These are phyloP conservation scores for Apophysomyces variabilis DNA, from an alignment of 371 early-diverging fungal species.

Conservation along the genomic window DNA sequence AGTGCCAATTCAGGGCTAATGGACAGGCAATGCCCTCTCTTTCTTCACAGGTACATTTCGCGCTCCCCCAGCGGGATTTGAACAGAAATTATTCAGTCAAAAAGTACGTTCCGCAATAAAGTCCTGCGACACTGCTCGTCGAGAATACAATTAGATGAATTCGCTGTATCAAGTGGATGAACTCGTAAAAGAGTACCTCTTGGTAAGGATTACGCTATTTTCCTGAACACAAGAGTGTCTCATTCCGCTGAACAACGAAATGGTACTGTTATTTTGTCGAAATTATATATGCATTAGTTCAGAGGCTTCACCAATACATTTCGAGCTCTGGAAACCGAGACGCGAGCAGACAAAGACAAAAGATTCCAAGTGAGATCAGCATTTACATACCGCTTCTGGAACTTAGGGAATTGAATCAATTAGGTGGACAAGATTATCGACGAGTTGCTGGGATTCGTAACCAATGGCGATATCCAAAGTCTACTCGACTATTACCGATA, in stretches of 20 bases:
- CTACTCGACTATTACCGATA: constrained; percentile 69
- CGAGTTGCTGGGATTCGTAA: constrained; percentile 57
- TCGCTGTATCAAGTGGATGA: constrained; percentile 71
- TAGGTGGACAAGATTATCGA: constrained; percentile 74
- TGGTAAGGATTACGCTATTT: constrained; percentile 44
- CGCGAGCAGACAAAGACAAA: constrained; percentile 63
- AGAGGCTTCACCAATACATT: constrained; percentile 69
- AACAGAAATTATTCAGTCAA: too few species aligned
- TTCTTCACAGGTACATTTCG: too few species aligned
- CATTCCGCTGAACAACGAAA: constrained; percentile 2
- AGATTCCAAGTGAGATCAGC: constrained; percentile 58
- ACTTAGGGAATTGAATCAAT: not conserved
- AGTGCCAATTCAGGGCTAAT: too few species aligned
- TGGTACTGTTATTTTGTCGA: not conserved
- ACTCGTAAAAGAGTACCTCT: constrained; percentile 70
- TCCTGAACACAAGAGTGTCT: not conserved
- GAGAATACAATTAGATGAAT: constrained; percentile 46
- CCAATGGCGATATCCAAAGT: constrained; percentile 59
- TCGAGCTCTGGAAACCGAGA: constrained; percentile 66
- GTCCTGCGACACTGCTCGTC: constrained; percentile 6
- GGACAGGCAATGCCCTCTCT: too few species aligned
- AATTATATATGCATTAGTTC: constrained; percentile 46
- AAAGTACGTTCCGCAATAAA: not conserved
- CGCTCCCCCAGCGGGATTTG: too few species aligned
- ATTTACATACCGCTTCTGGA: not conserved